These are phyloP conservation scores for Manihot esculenta DNA, from an alignment of 441 rosid species.

Conservation along the genomic window DNA sequence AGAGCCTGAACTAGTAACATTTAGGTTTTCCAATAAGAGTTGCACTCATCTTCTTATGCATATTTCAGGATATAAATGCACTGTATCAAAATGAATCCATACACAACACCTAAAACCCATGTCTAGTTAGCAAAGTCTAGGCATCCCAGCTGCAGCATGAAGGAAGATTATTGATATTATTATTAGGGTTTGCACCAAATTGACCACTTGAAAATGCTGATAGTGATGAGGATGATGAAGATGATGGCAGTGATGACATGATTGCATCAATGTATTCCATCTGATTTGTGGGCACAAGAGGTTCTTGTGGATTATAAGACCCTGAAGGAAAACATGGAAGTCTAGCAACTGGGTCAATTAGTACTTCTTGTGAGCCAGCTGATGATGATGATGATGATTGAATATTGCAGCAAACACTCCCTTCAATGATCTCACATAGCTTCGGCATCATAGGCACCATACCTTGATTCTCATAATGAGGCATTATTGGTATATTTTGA, in stretches of 20 bases:
- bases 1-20: slow-evolving; percentile 47
- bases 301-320: slow-evolving; percentile 26
- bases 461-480: slow-evolving; percentile 25
- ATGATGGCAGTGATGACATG: slow-evolving; percentile 37
- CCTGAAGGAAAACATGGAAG: slow-evolving; percentile 28
- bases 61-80: slow-evolving; percentile 24
- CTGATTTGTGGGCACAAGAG: slow-evolving; percentile 31
- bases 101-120: slow-evolving; percentile 24
- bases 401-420: slow-evolving; percentile 25
- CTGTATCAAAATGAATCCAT: slow-evolving; percentile 21
- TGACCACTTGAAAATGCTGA: slow-evolving; percentile 46
- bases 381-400: slow-evolving; percentile 27
- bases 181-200: slow-evolving; percentile 57
- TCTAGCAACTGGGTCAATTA: slow-evolving; percentile 36
- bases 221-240: slow-evolving; percentile 42
- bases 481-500: slow-evolving; percentile 15
- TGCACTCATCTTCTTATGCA: slow-evolving; percentile 31
- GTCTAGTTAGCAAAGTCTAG: slow-evolving; percentile 7
- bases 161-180: slow-evolving; percentile 23
- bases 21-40: slow-evolving; percentile 40
- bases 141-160: slow-evolving; percentile 48
- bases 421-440: slow-evolving; percentile 57
- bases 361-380: slow-evolving; percentile 22
- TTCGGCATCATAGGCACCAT: slow-evolving; percentile 44
- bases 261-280: slow-evolving; percentile 62